Evolutionary conservation across 2,329 filamentous ascomycete genomes (phyloP).

Genomic region (Tolypocladium nubicola): DNA sequence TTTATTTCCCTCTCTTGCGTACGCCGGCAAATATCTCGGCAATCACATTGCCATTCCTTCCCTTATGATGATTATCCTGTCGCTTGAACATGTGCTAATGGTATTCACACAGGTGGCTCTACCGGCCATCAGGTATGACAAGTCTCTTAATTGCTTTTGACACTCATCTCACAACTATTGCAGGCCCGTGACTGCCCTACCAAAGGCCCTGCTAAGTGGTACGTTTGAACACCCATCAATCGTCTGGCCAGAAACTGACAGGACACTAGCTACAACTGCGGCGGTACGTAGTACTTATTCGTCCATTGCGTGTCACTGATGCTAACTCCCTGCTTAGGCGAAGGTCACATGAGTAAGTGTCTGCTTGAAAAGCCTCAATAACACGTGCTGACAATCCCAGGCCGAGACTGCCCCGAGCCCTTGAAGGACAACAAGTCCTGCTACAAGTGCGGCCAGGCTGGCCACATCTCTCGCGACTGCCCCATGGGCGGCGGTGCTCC

Average conservation of each 20-base stretch:
- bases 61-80: background rate
- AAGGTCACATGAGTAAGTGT: slow-evolving; percentile 68
- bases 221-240: slow-evolving; percentile 21
- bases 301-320: slow-evolving; percentile 1
- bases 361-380: background rate
- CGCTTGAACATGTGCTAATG: background rate
- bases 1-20: slow-evolving; percentile 5
- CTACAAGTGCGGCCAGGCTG: slow-evolving; percentile 70
- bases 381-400: slow-evolving; percentile 25
- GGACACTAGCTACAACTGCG: slow-evolving; percentile 66
- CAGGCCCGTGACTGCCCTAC: slow-evolving; percentile 80
- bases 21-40: background rate
- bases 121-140: slow-evolving; percentile 61
- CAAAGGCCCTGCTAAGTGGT: slow-evolving; percentile 76
- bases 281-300: slow-evolving; percentile 41
- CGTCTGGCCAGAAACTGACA: slow-evolving; percentile 8
- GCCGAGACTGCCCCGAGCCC: slow-evolving; percentile 83
- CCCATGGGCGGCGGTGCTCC: slow-evolving; percentile 39
- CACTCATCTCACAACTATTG: background rate
- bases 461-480: slow-evolving; percentile 89
- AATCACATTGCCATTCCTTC: background rate
- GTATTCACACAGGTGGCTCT: slow-evolving; percentile 51
- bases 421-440: slow-evolving; percentile 76
- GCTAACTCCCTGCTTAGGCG: slow-evolving; percentile 26
- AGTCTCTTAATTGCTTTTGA: background rate